Evolutionary conservation across 108 stramenopile genomes (phyloP).

Genomic region (Phaeodactylum tricornutum): DNA sequence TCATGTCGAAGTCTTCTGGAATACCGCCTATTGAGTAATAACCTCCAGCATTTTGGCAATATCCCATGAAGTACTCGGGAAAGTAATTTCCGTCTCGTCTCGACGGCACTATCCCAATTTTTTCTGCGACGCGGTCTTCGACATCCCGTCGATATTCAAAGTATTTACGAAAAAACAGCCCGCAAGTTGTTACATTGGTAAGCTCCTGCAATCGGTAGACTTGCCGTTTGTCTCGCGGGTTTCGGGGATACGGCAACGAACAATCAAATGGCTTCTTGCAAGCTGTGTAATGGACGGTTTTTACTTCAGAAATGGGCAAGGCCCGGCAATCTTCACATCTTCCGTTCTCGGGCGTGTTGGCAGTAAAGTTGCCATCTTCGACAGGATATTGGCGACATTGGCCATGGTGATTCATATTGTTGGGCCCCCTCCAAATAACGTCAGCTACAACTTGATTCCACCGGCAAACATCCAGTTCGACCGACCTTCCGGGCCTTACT

Average conservation of each 20-base stretch:
- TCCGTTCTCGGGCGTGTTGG: slow-evolving; percentile 41
- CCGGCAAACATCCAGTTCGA: slow-evolving; percentile 35
- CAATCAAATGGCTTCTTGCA: slow-evolving; percentile 79
- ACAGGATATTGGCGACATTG: slow-evolving; percentile 57
- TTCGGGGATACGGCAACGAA: slow-evolving; percentile 33
- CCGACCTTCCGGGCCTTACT: slow-evolving; percentile 33
- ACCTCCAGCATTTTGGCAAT: slow-evolving; percentile 23
- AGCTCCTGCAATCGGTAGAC: slow-evolving; percentile 45
- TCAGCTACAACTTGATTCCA: slow-evolving; percentile 39
- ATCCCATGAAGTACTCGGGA: slow-evolving; percentile 47
- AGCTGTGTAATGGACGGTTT: slow-evolving; percentile 58
- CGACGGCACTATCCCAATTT: slow-evolving; percentile 17
- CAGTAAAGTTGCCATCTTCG: slow-evolving; percentile 9
- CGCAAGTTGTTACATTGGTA: slow-evolving; percentile 52
- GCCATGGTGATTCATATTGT: slow-evolving; percentile 31
- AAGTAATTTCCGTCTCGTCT: slow-evolving; percentile 29
- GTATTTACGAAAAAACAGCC: slow-evolving; percentile 39
- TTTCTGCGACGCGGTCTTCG: slow-evolving; percentile 28
- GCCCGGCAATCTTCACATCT: slow-evolving; percentile 54
- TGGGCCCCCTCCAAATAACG: slow-evolving; percentile 48
- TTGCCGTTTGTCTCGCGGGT: slow-evolving; percentile 36
- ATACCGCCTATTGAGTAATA: slow-evolving; percentile 43
- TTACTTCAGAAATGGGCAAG: slow-evolving; percentile 36
- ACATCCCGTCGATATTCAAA: slow-evolving; percentile 46
- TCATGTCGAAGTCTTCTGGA: slow-evolving; percentile 45